Percentiles rank a stretch among this genome's conserved stretches.
These are phyloP conservation scores for Lactarius sp. DNA, from an alignment of 768 basidiomycete genomes.

Conservation along the genomic window DNA sequence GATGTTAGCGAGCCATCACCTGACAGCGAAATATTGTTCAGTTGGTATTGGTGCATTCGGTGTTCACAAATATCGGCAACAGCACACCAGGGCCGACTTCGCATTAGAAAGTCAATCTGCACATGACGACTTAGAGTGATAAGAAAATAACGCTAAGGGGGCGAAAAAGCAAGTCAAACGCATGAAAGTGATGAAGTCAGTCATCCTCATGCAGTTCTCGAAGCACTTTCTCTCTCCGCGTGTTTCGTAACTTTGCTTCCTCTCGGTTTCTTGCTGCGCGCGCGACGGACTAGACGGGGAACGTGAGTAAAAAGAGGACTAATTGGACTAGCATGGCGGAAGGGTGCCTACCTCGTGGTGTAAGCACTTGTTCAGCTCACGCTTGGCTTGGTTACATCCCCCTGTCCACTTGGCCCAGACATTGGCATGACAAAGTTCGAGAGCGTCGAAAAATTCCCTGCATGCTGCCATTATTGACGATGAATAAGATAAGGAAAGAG, in stretches of 20 bases:
- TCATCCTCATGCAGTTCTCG: constrained; percentile 54
- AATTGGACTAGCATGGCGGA: neutral
- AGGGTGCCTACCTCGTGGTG: constrained; percentile 54
- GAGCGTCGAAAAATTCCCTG: constrained; percentile 71
- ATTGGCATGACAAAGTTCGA: constrained; percentile 62
- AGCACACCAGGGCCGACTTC: neutral
- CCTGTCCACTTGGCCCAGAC: constrained; percentile 64
- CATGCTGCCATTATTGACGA: constrained; percentile 43
- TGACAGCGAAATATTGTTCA: neutral
- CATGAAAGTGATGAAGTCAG: constrained; percentile 19
- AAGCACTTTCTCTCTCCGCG: constrained; percentile 52
- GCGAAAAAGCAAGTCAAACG: neutral
- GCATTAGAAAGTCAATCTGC: neutral
- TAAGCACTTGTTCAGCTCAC: constrained; percentile 64
- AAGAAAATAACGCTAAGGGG: neutral
- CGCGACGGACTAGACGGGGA: constrained; percentile 44
- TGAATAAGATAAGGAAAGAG: neutral
- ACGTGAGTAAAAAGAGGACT: constrained; percentile 9
- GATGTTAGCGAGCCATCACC: neutral
- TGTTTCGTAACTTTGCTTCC: constrained; percentile 50
- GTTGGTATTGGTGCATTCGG: neutral
- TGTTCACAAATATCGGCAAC: neutral
- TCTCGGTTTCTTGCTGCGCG: constrained; percentile 59
- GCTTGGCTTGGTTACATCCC: constrained; percentile 63
- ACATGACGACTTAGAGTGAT: neutral